Percentiles rank a stretch among this genome's conserved stretches.
phyloP scores from a whole-genome alignment of 208 protist species.

The Leptomonas pyrrhocoris region DNA sequence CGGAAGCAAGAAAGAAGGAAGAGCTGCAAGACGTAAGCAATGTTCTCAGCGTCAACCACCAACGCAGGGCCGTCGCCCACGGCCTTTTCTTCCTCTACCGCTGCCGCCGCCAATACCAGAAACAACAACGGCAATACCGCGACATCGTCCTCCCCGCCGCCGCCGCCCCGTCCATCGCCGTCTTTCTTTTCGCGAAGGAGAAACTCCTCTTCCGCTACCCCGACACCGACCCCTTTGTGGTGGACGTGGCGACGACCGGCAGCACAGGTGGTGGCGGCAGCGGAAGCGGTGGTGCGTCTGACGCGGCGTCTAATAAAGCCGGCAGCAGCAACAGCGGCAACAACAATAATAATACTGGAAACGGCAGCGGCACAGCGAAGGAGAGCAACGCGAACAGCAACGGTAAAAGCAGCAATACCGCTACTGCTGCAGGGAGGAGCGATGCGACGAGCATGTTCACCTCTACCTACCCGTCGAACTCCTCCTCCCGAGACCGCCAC shows the following conservation, averaged over 20 bases:
- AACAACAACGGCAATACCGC: not conserved
- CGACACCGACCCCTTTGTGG: conserved; percentile 64
- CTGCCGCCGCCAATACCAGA: not conserved
- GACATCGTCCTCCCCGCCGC: not conserved
- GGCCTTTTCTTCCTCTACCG: not conserved
- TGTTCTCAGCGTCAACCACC: not conserved
- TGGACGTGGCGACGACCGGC: conserved; percentile 38
- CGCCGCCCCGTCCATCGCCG: conserved; percentile 33
- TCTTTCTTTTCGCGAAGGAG: conserved; percentile 84
- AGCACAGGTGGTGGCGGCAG: not conserved
- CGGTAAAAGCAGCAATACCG: conserved; percentile 1
- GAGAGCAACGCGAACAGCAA: too few species aligned
- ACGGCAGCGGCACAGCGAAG: not conserved
- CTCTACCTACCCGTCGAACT: not conserved
- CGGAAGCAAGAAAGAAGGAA: too few species aligned
- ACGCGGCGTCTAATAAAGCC: conserved; percentile 5
- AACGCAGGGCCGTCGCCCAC: not conserved
- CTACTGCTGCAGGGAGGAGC: not conserved
- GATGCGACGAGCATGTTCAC: not conserved
- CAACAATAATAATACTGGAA: not conserved
- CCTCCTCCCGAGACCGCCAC: conserved; percentile 19
- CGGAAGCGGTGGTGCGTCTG: not conserved
- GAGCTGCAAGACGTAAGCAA: too few species aligned
- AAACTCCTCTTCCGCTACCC: conserved; percentile 86
- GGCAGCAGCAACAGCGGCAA: conserved; percentile 22